Evolutionary conservation across 495 filamentous ascomycete species (phyloP).

Genomic region (Antarctomyces pellizariae): DNA sequence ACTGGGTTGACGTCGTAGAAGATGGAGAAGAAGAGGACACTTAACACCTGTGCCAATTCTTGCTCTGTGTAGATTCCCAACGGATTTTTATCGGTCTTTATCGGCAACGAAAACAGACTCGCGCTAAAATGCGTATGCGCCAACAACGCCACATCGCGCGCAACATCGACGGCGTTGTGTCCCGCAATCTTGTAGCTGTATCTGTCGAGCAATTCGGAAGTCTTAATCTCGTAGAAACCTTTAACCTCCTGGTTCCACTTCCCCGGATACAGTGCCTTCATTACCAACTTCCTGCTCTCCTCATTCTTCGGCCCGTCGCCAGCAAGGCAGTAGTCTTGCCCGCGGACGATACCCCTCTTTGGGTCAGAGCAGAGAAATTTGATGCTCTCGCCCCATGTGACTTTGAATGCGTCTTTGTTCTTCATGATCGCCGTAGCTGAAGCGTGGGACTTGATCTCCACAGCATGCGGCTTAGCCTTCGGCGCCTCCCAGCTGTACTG

Average conservation of each 20-base stretch:
- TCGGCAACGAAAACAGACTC: constrained; percentile 44
- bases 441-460: constrained; percentile 33
- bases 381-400: constrained; percentile 35
- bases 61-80: constrained; percentile 55
- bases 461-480: constrained; percentile 20
- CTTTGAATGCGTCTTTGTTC: constrained; percentile 34
- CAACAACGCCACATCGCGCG: constrained; percentile 54
- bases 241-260: constrained; percentile 33
- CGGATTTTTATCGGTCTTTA: constrained; percentile 44
- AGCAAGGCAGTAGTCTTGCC: constrained; percentile 30
- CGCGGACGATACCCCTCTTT: constrained; percentile 14
- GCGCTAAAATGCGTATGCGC: constrained; percentile 51
- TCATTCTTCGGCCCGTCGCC: constrained; percentile 25
- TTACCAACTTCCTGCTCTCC: constrained; percentile 26
- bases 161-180: constrained; percentile 42
- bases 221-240: constrained; percentile 38
- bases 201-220: constrained; percentile 35
- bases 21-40: constrained; percentile 33
- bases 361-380: constrained; percentile 27
- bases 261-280: constrained; percentile 31
- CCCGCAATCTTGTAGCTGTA: constrained; percentile 29
- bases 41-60: constrained; percentile 55
- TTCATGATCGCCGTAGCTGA: constrained; percentile 40
- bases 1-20: constrained; percentile 25
- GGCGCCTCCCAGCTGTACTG: constrained; percentile 53